Base-by-base conservation (phyloP, 2,329 filamentous ascomycete genomes). In the Drechslera avenae region DNA sequence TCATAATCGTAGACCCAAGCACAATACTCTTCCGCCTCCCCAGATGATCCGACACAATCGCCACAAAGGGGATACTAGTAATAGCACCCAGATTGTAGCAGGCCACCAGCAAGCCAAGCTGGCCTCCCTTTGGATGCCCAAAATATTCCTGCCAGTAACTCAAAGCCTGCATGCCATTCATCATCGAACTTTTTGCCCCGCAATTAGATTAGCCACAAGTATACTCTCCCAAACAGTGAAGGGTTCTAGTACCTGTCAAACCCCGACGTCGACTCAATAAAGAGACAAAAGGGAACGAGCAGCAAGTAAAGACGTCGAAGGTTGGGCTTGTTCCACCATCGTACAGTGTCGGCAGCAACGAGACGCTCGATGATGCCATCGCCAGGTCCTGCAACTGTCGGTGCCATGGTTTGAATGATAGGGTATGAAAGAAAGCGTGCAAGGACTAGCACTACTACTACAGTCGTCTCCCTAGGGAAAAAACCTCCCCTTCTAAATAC, bases 11-110 rank as follows among this genome's bases (percentile, higher is more conserved):
- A 13, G 79, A 82, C 2, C 83, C 82, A 35, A 80, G 74, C 26
- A 84, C 72, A 51, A 85, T 83, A n/a, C 79, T 81, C 77, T 78
- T 81, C 46, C 82, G 76, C 52, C 84, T 73, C 4, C 84, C 84
- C 34, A 81, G 76, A 30, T 68, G 75, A 51, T 86, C 80, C 40
- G 83, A 83, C 12, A 86, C 60, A 4, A 79, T 70, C 0, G 83
- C 79, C 16, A 86, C 80, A 45, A 86, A 78, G 0, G 83, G 84
- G 1, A 86, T 76, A 17, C 80, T 80, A 6, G 81, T 69, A 51
- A 86, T 79, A 12, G 83, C 82, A 5, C 84, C 84, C 2, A 86
- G 74, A 5, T 81, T 83, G 68, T 86, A 86, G 13, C 81, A 81
- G 2, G 83, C 81, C 1, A 79, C 78, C 28, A 86, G 78, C 46